Evolutionary conservation across 1,139 yeast genomes (phyloP).

Genomic region (Yamadazyma trypodendri): DNA sequence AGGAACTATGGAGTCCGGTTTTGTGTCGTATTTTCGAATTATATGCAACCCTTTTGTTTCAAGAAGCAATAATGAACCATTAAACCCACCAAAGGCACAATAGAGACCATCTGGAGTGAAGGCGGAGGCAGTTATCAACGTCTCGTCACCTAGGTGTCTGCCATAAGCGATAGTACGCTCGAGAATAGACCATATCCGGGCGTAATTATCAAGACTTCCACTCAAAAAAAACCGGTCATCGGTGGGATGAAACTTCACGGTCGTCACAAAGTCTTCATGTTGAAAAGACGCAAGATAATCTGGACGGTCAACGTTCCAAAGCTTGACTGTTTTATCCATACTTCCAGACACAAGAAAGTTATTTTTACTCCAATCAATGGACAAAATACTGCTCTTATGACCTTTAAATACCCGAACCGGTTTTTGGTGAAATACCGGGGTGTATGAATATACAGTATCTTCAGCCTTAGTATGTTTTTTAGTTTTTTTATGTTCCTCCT

Average conservation of each 20-base stretch:
- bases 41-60: slow-evolving; percentile 65
- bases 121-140: slow-evolving; percentile 66
- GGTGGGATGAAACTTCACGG: slow-evolving; percentile 76
- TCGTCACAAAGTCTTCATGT: slow-evolving; percentile 81
- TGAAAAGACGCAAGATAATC: slow-evolving; percentile 63
- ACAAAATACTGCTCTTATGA: slow-evolving; percentile 68
- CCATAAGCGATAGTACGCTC: slow-evolving; percentile 46
- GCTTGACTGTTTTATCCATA: slow-evolving; percentile 77
- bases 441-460: slow-evolving; percentile 38
- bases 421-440: slow-evolving; percentile 77
- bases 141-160: slow-evolving; percentile 49
- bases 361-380: slow-evolving; percentile 87
- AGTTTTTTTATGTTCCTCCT: slow-evolving; percentile 10
- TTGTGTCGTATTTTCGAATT: slow-evolving; percentile 54
- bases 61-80: slow-evolving; percentile 64
- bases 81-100: slow-evolving; percentile 77
- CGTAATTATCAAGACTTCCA: slow-evolving; percentile 76
- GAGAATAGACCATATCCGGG: slow-evolving; percentile 83
- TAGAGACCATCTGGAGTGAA: slow-evolving; percentile 69
- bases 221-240: slow-evolving; percentile 88
- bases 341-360: slow-evolving; percentile 78
- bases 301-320: slow-evolving; percentile 80
- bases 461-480: slow-evolving; percentile 14
- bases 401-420: slow-evolving; percentile 66
- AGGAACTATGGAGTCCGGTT: slow-evolving; percentile 27